Base-by-base conservation (phyloP, 805 yeast species). In the Yarrowia keelungensis region DNA sequence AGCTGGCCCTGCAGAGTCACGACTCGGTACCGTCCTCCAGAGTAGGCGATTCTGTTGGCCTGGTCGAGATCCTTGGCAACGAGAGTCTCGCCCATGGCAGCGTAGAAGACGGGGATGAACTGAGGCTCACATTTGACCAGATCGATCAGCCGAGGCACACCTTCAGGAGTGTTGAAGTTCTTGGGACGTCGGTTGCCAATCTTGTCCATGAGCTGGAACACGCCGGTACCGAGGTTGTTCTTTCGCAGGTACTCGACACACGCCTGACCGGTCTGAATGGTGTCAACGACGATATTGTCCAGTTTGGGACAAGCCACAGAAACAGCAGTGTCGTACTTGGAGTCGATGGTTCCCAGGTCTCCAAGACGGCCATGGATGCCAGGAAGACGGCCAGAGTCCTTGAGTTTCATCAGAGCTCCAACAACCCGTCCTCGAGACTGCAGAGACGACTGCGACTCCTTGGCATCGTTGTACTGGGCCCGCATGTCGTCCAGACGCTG, bases 331-430 rank as follows among this genome's bases (percentile, higher is more conserved):
- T 96, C 98, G 76, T 90, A 95, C 74, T 86, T 84, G 71, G 89
- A 91, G 76, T 92, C 97, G 71, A 95, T 95, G 1, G 85, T 83
- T n/a, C 97, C 99, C 54, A 95, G 80, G 73, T 92, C 97, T 16
- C 99, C 99, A 15, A 95, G 80, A 71, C 97, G 82, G 0, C 98
- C 99, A 76, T 91, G 83, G 73, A 94, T 91, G 0, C 98, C 99
- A 8, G 81, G 80, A 32, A 96, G 85, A 73, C 97, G 83, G 7
- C 98, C 98, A 3, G 95, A 84, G 68, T 87, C 87, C 69, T 89
- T 89, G 46, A 95, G 79, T 71, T 89, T 85, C 69, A 82, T 80
- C 69, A 95, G 82, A 15, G 92, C 89, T 0, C 87, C 76, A 19
- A 92, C 81, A 5, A 95, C 96, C 69, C 87, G 85, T 73, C 85